Evolutionary conservation across 2,329 filamentous ascomycete genomes (phyloP), one percentile per base, ranked within the genome.

Genomic region (Leptographium radiaticola): DNA sequence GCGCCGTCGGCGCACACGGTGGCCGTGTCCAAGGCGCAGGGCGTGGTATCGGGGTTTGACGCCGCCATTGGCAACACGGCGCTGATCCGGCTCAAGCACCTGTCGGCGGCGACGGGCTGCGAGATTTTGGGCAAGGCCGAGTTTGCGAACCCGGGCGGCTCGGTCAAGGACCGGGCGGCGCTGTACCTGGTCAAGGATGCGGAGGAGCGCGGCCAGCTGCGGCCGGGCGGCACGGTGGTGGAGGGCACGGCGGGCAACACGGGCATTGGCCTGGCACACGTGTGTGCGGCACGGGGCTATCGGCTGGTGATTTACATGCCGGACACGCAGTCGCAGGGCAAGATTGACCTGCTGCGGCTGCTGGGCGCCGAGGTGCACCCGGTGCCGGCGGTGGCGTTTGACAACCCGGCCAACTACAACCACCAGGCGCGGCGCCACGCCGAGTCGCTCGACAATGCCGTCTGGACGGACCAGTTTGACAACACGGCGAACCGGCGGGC

Each of bases 381-480:
- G 18, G 93, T 98, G 0, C 93, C 93, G 16, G 93, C 91, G 9
- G 93, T 97, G 16, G 85, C 93, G 4, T 97, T 95, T 65, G 90
- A 97, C 59, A 88, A 97, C 73, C 88, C 89, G 16, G 75, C 89
- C 46, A 98, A 98, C 72, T 98, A 97, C 77, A 98, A 98, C 72
- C 91, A 97, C 71, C 91, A 95, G 74, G 93, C 93, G 6, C 79
- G 79, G 56, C 76, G 91, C 44, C 91, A 97, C 70, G 93, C 93
- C n/a, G 89, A 93, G 67, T 69, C 75, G 3, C 71, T 94, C 49
- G 84, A 88, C 16, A 93, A 93, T 63, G 89, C 91, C 10, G 90
- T 97, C 15, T 98, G 93, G 93, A 98, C 93, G 46, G 94, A 98
- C 71, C 93, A 98, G 72, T 98, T 98, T 71, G 93, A 98, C 68